Evolutionary conservation across 2,329 filamentous ascomycete species (phyloP).

Genomic region (Colletotrichum tropicale): DNA sequence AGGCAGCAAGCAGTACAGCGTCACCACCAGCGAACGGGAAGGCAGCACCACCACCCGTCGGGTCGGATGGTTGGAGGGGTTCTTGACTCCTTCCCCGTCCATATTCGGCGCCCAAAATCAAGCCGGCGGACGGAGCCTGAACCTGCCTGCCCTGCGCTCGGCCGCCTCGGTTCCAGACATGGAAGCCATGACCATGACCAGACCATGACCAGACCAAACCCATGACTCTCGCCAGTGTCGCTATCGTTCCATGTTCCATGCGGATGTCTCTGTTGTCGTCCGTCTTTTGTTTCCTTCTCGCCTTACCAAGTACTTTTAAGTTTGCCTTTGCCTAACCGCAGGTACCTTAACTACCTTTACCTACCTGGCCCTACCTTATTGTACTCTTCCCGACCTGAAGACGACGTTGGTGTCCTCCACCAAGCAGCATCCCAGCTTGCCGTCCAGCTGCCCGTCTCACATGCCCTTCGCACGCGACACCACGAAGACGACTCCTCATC

Average conservation of each 20-base stretch:
- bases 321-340: not conserved
- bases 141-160: constrained; percentile 11
- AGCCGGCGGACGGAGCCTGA: not conserved
- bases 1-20: not conserved
- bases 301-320: not conserved
- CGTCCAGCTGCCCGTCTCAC: constrained; percentile 13
- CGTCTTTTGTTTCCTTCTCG: not conserved
- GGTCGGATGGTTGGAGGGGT: not conserved
- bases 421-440: constrained; percentile 10
- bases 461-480: constrained; percentile 17
- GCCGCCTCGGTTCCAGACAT: not conserved
- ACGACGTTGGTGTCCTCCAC: not conserved
- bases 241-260: not conserved
- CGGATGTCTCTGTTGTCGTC: not conserved
- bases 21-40: not conserved
- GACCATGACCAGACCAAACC: not conserved
- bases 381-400: not conserved
- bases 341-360: not conserved
- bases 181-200: not conserved
- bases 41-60: not conserved
- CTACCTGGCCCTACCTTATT: not conserved
- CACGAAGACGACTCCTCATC: not conserved
- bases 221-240: not conserved
- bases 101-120: not conserved
- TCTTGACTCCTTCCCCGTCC: not conserved